phyloP scores from a whole-genome alignment of 352 stramenopile genomes.

The Phytopythium helicoides region DNA sequence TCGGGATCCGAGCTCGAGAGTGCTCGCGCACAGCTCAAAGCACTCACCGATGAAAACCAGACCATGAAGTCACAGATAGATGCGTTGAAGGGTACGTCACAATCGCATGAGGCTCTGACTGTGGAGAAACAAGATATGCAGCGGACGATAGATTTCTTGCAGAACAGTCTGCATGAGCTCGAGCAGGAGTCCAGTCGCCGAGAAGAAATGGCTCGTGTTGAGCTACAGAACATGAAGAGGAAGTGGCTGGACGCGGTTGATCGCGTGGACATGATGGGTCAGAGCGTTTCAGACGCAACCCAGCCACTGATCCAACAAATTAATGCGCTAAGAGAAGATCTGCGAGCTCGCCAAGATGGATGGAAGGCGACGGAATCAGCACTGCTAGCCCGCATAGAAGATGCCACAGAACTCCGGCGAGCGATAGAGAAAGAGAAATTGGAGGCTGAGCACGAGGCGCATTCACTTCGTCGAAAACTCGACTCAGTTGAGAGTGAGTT shows the following conservation, averaged over 20 bases:
- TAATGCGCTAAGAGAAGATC: constrained; percentile 62
- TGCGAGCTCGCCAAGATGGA: constrained; percentile 46
- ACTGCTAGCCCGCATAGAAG: constrained; percentile 39
- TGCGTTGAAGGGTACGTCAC: constrained; percentile 32
- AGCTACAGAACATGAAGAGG: constrained; percentile 62
- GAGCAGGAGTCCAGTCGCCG: constrained; percentile 50
- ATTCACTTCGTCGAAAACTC: constrained; percentile 24
- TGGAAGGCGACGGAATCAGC: constrained; percentile 54
- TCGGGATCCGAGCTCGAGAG: constrained; percentile 16
- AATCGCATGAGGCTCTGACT: constrained; percentile 49
- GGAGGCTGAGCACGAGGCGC: constrained; percentile 31
- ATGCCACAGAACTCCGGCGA: constrained; percentile 29
- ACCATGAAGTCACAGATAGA: constrained; percentile 36
- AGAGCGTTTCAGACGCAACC: constrained; percentile 68
- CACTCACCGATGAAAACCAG: constrained; percentile 28
- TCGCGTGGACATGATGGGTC: constrained; percentile 63
- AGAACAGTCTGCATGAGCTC: constrained; percentile 50
- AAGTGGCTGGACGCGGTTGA: constrained; percentile 78
- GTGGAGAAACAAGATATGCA: constrained; percentile 58
- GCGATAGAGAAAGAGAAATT: constrained; percentile 42
- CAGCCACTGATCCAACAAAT: constrained; percentile 78
- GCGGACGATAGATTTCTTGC: constrained; percentile 56
- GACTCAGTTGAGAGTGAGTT: constrained; percentile 35
- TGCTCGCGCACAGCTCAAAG: constrained; percentile 22
- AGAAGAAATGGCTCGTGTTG: constrained; percentile 57